Evolutionary conservation across 805 yeast species (phyloP).

Genomic region (Jamesozyma jinghongensis): DNA sequence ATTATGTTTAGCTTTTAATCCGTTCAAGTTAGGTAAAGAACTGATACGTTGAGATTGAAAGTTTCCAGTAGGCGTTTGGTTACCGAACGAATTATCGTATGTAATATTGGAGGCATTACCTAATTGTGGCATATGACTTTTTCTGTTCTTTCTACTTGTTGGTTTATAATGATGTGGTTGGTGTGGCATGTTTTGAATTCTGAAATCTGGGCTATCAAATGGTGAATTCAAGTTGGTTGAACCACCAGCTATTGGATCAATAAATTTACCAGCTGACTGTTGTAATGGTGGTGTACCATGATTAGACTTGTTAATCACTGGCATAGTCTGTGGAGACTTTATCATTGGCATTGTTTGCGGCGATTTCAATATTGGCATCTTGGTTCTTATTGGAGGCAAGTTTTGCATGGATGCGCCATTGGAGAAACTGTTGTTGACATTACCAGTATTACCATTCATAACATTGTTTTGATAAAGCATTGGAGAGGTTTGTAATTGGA

Average conservation of each 20-base stretch:
- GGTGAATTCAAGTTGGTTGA: conserved; percentile 6
- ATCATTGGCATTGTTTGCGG: conserved; percentile 9
- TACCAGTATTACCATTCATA: neutral
- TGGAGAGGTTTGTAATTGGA: conserved; percentile 2
- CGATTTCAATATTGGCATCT: neutral
- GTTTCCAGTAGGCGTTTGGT: conserved; percentile 6
- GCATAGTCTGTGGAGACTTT: conserved; percentile 6
- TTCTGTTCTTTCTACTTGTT: conserved; percentile 29
- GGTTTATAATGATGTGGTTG: conserved; percentile 16
- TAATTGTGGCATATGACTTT: conserved; percentile 21
- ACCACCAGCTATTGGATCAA: conserved; percentile 16
- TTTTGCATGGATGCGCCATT: conserved; percentile 2
- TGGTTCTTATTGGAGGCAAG: conserved; percentile 4
- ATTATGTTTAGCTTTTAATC: neutral
- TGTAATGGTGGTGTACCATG: conserved; percentile 3
- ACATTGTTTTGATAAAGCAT: conserved; percentile 1
- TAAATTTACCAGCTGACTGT: conserved; percentile 13
- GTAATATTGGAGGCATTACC: conserved; percentile 25
- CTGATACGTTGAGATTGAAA: conserved; percentile 1
- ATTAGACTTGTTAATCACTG: conserved; percentile 8
- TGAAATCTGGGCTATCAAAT: conserved; percentile 5
- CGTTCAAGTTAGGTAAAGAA: conserved; percentile 2
- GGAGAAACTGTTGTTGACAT: neutral
- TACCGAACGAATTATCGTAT: conserved; percentile 6
- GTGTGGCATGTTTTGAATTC: conserved; percentile 5